Base-by-base conservation (phyloP, 768 basidiomycete genomes). In the Royoungia palumana region DNA sequence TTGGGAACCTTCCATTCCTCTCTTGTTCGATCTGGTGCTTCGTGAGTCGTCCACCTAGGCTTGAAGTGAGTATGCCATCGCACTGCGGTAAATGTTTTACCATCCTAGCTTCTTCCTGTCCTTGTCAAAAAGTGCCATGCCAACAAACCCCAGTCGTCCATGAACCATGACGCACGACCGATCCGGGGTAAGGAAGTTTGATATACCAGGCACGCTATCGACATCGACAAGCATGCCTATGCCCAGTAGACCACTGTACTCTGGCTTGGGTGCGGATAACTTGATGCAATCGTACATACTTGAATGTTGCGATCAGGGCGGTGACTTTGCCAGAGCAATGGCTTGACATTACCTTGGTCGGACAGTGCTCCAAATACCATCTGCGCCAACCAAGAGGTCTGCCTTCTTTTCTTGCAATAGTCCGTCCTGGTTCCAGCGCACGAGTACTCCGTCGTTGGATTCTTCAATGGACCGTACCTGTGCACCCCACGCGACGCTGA, bases 381-480 rank as follows among this genome's bases (percentile, higher is more conserved):
- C 66, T 28, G 65, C 66, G 32, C 65, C 66, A 17, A 66, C 50
- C 35, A 66, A 43, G 14, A 66, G 62, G 46, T 68, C 66, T n/a
- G 47, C 65, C 51, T 57, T 61, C 51, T 49, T 61, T 45, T 63
- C 51, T 35, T 63, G 47, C 12, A 13, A 8, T 16, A 40, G 22
- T 34, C 55, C 64, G 7, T 48, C 40, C 51, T 66, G 56, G 12
- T 24, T 14, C 65, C 65, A 66, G 49, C 49, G 51, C 19, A 68
- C 66, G 36, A 61, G 42, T 6, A 66, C 57, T 21, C 61, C 59
- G 11, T 62, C 59, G 6, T 55, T 36, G 10, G 12, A 51, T 44
- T 66, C 66, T 28, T 66, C 57, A 21, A 55, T 44, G 36, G 51
- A 64, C 35, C 50, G 48, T 28, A 66, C 54, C 19, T 50, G 64